Evolutionary conservation across 306 rosid species (phyloP).

Genomic region (Echinosophora koreensis): DNA sequence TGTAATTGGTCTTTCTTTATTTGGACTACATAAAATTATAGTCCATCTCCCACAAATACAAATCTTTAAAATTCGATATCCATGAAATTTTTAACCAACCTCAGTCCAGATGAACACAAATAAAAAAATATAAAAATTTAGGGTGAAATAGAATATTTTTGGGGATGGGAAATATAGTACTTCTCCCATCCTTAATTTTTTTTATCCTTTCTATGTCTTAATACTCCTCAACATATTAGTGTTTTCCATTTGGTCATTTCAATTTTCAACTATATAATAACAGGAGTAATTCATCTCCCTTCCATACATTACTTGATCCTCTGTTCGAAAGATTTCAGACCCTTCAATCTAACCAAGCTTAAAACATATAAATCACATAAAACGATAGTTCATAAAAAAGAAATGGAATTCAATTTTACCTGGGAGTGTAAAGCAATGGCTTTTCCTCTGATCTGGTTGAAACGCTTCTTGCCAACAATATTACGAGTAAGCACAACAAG

Average conservation of each 20-base stretch:
- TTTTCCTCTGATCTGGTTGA: slow-evolving; percentile 95
- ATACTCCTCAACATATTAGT: background rate
- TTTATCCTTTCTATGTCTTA: background rate
- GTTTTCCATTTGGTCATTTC: background rate
- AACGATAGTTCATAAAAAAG: background rate
- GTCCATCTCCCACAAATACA: slow-evolving; percentile 1
- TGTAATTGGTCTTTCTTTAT: background rate
- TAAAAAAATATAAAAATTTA: no score
- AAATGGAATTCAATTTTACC: slow-evolving; percentile 51
- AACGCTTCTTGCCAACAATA: slow-evolving; percentile 86
- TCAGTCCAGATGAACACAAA: background rate
- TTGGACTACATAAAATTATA: background rate
- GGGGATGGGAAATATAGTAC: no score
- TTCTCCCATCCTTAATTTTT: background rate
- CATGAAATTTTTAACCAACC: background rate
- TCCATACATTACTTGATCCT: slow-evolving; percentile 2
- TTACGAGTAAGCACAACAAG: slow-evolving; percentile 75
- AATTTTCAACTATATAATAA: background rate
- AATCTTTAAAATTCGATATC: background rate
- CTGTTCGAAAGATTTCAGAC: slow-evolving; percentile 9
- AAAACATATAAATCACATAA: slow-evolving; percentile 31
- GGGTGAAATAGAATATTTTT: no score
- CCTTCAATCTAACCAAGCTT: slow-evolving; percentile 32
- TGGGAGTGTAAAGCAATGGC: slow-evolving; percentile 98
- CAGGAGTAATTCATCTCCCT: slow-evolving; percentile 7